phyloP scores from a whole-genome alignment of 768 basidiomycete species.

The Suillus paluster region DNA sequence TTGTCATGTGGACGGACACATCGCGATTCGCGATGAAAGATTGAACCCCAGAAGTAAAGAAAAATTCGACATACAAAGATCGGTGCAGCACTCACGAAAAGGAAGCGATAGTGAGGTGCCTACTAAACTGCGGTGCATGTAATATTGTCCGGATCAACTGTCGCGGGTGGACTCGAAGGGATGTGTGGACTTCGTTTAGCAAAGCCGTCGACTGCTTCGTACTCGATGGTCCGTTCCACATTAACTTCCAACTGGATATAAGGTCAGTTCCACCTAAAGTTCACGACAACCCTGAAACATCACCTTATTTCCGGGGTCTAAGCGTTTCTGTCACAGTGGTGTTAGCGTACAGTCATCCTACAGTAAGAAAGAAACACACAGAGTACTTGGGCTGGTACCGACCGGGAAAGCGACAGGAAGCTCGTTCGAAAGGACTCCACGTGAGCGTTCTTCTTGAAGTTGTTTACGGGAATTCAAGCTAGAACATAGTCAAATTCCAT shows the following conservation, averaged over 20 bases:
- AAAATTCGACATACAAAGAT: neutral
- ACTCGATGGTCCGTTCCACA: slow-evolving; percentile 31
- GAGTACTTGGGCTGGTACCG: slow-evolving; percentile 15
- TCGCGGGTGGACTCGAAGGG: neutral
- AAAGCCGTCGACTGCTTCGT: slow-evolving; percentile 12
- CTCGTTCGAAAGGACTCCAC: slow-evolving; percentile 31
- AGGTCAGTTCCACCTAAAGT: neutral
- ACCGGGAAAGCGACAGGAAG: slow-evolving; percentile 29
- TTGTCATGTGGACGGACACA: neutral
- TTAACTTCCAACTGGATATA: slow-evolving; percentile 29
- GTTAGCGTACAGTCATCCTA: neutral
- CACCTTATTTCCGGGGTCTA: neutral
- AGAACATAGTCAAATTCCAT: neutral
- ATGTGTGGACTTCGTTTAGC: neutral
- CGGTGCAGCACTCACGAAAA: neutral
- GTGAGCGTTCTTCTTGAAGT: slow-evolving; percentile 33
- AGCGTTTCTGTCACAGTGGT: neutral
- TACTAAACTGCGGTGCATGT: neutral
- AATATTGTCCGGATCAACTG: neutral
- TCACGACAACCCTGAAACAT: neutral
- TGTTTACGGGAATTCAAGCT: slow-evolving; percentile 43
- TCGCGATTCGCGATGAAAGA: neutral
- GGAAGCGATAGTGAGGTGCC: neutral
- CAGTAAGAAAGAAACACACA: neutral
- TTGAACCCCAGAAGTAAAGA: neutral